Conservation (phyloP, 192 early-diverging fungal species). For the Phycomyces nitens region DNA sequence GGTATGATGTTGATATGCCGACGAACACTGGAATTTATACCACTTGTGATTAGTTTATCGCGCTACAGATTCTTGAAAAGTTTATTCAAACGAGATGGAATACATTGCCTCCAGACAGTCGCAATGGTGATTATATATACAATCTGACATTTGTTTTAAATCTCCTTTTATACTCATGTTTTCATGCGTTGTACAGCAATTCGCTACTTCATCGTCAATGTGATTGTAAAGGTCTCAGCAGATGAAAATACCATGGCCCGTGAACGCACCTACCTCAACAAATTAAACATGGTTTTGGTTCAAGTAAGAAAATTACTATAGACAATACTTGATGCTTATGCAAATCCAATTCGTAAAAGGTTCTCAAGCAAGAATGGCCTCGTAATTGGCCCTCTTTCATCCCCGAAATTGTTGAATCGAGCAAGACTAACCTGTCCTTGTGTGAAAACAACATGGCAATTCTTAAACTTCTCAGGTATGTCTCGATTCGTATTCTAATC, state of each 20-base stretch:
- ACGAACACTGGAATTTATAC: background rate
- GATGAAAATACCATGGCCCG: conserved; percentile 75
- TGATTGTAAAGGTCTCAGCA: conserved; percentile 88
- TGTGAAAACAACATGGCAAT: conserved; percentile 99
- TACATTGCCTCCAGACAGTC: conserved; percentile 78
- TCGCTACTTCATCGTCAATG: conserved; percentile 90
- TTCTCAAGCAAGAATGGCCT: conserved; percentile 98
- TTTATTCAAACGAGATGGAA: conserved; percentile 98
- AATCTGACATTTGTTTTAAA: background rate
- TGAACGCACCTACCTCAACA: conserved; percentile 78
- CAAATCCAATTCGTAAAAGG: conserved; percentile 44
- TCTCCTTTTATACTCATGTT: background rate
- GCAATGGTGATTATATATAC: conserved; percentile 56
- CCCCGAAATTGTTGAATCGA: conserved; percentile 95
- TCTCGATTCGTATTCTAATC: background rate
- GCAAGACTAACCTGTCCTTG: conserved; percentile 84
- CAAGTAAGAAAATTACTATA: conserved; percentile 57
- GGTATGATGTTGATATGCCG: conserved; percentile 44
- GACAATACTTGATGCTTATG: background rate
- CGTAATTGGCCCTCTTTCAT: conserved; percentile 99
- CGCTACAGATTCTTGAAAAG: conserved; percentile 89
- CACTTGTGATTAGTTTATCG: conserved; percentile 48
- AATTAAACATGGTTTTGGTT: conserved; percentile 96
- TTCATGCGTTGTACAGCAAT: conserved; percentile 62
- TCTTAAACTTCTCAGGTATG: conserved; percentile 91